Base-by-base conservation (phyloP, 352 stramenopile species). In the Pythium scleroteichum region DNA sequence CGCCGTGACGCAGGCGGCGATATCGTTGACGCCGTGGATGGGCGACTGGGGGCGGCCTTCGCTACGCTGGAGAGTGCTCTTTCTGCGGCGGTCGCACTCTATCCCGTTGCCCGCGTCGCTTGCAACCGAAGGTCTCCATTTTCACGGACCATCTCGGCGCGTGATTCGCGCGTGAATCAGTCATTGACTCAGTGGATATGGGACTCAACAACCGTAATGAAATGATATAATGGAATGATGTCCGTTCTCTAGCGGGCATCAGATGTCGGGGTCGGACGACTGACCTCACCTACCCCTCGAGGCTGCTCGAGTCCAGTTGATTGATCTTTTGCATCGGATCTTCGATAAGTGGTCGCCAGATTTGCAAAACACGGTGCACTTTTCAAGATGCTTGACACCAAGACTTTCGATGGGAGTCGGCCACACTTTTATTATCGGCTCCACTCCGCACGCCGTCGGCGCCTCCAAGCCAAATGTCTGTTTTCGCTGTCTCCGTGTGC, bases 221-320 rank as follows among this genome's bases (percentile, higher is more conserved):
- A 44, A 17, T 44, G 38, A n/a, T 4, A 44, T 44, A 44, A 13
- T n/a, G 13, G 13, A 39, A 44, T 20, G 13, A 20, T 44, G 38
- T 4, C 38, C 38, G 38, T 44, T 44, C 10, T 44, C 38, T 44
- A 4, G 14, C 13, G 3, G 38, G 33, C 33, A 57, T 50, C 54
- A 62, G 44, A 62, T 61, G 53, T 49, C 42, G 44, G 23, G 20
- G 1, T 9, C 10, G 5, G 49, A 53, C 54, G 54, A 47, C 54
- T 62, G 54, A 62, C 54, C 32, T 33, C 22, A 38, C 54, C 54
- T 62, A 62, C 22, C 44, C 54, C 45, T 62, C 23, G 54, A 54
- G 33, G 51, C 44, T 47, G 13, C 47, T 46, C 27, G 24, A 40
- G 20, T 53, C 23, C 23, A 55, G 5, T 10, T 35, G 29, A 35